These are phyloP conservation scores for Daldinia sp. DNA, from an alignment of 2,329 filamentous ascomycete species.

Conservation along the genomic window DNA sequence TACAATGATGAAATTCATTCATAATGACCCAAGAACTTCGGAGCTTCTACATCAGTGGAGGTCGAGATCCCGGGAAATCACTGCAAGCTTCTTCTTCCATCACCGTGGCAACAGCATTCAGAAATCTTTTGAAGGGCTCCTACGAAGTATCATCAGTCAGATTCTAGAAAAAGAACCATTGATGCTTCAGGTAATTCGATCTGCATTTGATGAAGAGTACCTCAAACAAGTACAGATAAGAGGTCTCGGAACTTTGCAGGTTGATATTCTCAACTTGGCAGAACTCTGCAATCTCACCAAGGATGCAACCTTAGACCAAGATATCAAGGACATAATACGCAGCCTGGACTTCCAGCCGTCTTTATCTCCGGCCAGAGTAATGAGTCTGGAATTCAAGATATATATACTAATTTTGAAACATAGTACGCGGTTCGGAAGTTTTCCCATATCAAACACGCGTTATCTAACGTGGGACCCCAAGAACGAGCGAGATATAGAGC, in stretches of 20 bases:
- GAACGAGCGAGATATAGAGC: neutral
- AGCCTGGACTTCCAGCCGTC: neutral
- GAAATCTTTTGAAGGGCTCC: conserved; percentile 38
- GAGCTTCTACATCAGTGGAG: conserved; percentile 30
- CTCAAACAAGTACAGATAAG: neutral
- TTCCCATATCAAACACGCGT: neutral
- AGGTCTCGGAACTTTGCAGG: neutral
- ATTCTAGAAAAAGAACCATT: conserved; percentile 14
- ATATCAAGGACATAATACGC: neutral
- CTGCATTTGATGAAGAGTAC: neutral
- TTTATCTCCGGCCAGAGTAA: neutral
- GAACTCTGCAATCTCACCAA: neutral
- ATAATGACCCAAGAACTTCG: conserved; percentile 9
- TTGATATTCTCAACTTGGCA: neutral
- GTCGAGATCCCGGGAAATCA: conserved; percentile 7
- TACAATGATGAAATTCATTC: conserved; percentile 45
- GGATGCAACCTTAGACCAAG: neutral
- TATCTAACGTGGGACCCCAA: neutral
- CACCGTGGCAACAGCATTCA: conserved; percentile 31
- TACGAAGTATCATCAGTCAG: conserved; percentile 38
- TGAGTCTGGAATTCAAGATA: neutral
- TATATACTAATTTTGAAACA: neutral
- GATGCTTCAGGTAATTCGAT: conserved; percentile 5
- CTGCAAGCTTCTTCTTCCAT: conserved; percentile 38
- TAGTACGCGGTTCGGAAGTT: neutral